A percentile compares a stretch with the other conserved stretches of the same genome.
These are phyloP conservation scores for Exophiala oligosperma DNA, from an alignment of 2,329 filamentous ascomycete genomes.

Conservation along the genomic window DNA sequence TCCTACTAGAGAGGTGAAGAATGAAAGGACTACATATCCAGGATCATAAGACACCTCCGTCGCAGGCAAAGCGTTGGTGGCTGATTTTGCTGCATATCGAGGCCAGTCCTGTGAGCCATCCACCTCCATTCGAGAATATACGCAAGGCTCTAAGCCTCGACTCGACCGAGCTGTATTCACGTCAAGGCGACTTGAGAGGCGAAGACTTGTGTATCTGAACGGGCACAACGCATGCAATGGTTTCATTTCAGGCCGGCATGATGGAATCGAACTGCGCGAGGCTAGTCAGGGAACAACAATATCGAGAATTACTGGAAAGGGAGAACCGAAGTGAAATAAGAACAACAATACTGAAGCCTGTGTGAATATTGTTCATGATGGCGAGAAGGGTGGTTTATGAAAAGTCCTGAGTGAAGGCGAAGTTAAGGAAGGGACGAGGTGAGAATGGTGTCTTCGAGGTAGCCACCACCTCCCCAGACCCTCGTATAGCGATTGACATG, in stretches of 20 bases:
- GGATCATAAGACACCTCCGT: conserved; percentile 18
- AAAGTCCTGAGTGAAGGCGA: background rate
- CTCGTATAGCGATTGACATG: background rate
- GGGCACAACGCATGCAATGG: background rate
- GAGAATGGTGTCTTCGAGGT: background rate
- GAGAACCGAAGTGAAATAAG: background rate
- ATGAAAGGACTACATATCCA: conserved; percentile 60
- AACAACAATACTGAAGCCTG: background rate
- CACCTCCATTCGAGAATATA: conserved; percentile 8
- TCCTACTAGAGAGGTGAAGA: conserved; percentile 70
- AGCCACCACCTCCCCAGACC: background rate
- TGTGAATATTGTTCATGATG: background rate
- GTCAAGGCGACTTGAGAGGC: background rate
- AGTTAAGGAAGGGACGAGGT: background rate
- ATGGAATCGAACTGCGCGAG: background rate
- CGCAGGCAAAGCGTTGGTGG: background rate
- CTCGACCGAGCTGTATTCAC: background rate
- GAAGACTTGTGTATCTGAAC: background rate
- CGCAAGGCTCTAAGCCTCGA: background rate
- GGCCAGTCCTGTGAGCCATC: conserved; percentile 1
- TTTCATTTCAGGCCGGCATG: background rate
- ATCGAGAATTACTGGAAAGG: background rate
- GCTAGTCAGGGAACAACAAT: background rate
- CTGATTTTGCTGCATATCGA: background rate
- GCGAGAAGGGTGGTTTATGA: background rate